Base-by-base conservation (phyloP, 129 eudicot species). In the Lonicera japonica region DNA sequence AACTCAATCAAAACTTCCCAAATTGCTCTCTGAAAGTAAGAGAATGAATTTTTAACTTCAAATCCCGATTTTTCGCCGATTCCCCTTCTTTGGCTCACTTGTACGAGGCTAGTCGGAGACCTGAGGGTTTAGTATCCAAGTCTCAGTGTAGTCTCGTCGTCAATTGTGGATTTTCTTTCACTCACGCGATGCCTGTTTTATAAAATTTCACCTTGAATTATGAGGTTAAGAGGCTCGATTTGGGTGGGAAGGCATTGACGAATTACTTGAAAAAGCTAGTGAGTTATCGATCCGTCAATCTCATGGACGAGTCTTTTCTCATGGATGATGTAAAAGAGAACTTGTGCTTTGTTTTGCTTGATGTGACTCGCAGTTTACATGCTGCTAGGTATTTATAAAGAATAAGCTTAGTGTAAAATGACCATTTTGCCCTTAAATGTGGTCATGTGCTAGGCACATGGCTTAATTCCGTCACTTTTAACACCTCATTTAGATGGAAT, bases 291-390 rank as follows among this genome's bases (percentile, higher is more conserved):
- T 73, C 89, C 11, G 68, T 94, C 19, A 88, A 94, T 85, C 89
- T 94, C 7, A 94, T 85, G 99, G 99, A 94, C 67, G 97, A 90
- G 64, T 78, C 85, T 8, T 86, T 90, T 34, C 43, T 90, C 18
- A 74, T 90, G 70, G 99, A 94, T 77, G 85, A 94, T 79, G 99
- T 94, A 2, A 88, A 94, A 81, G 98, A 92, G 84, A 83, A 85
- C 65, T 60, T 94, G 17, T 94, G 96, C 77, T 94, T 94, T 47
- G 95, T 94, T 54, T 94, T 96, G 0, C 80, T 75, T 14, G 91
- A 92, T 65, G 83, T 85, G 6, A 78, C 79, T 5, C 80, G 96
- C 2, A 96, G 87, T 73, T 75, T 94, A 77, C 63, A 79, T 67
- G 70, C 88, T 41, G 92, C 99, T 5, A 85, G 99, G 99, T 92